phyloP scores from a whole-genome alignment of 257 asterid genomes.

The Thymus mandschuricus region DNA sequence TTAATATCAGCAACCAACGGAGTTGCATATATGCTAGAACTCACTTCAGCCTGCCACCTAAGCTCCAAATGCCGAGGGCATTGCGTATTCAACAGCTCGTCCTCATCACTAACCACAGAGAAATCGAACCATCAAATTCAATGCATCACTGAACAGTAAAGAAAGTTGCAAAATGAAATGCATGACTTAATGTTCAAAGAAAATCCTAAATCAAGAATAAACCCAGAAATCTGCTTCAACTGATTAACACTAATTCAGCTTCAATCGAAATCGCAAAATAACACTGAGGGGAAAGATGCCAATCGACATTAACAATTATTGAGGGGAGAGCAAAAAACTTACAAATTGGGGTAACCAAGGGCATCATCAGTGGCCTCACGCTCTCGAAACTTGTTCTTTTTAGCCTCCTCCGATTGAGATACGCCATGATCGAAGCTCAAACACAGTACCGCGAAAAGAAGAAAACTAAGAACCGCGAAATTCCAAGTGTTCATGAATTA shows the following conservation, averaged over 20 bases:
- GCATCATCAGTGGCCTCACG: conserved; percentile 96
- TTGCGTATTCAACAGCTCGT: conserved; percentile 83
- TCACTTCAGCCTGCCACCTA: conserved; percentile 99
- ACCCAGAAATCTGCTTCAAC: conserved; percentile 21
- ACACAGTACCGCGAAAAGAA: conserved; percentile 43
- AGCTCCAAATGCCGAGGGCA: conserved; percentile 97
- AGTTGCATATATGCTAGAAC: conserved; percentile 93
- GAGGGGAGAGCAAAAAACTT: conserved; percentile 28
- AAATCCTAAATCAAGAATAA: neutral
- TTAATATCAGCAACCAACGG: conserved; percentile 96
- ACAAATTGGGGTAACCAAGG: conserved; percentile 89
- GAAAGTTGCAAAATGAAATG: neutral
- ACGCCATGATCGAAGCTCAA: conserved; percentile 58
- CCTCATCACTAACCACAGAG: conserved; percentile 69
- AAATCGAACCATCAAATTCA: conserved; percentile 23
- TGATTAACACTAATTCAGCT: conserved; percentile 21
- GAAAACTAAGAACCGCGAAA: conserved; percentile 49
- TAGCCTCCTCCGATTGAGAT: conserved; percentile 66
- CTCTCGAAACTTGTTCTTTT: conserved; percentile 81
- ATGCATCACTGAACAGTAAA: conserved; percentile 8
- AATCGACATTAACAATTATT: conserved; percentile 14
- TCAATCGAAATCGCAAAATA: conserved; percentile 8
- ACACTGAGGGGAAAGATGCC: conserved; percentile 13
- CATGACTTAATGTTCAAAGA: conserved; percentile 8
- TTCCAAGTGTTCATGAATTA: conserved; percentile 73